These are phyloP conservation scores for Lachnellula hyalina DNA, from an alignment of 2,329 filamentous ascomycete species.

Conservation along the genomic window DNA sequence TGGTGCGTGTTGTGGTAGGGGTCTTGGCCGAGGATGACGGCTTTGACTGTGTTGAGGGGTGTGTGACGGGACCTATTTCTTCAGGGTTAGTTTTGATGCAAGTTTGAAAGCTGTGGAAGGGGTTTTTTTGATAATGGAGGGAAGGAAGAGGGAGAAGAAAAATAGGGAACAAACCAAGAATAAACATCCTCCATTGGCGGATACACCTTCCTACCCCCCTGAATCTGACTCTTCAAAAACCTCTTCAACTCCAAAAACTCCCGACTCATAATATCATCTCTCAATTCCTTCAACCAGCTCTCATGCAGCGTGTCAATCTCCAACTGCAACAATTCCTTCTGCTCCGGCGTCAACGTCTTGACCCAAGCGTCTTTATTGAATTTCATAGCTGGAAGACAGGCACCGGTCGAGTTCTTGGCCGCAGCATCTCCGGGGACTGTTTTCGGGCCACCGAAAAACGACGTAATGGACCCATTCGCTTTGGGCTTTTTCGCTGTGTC, in stretches of 20 bases:
- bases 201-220: slow-evolving; percentile 71
- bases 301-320: slow-evolving; percentile 91
- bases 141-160: neutral
- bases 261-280: slow-evolving; percentile 73
- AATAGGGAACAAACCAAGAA: slow-evolving; percentile 63
- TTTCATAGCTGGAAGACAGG: slow-evolving; percentile 35
- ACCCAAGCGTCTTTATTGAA: slow-evolving; percentile 93
- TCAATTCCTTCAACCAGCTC: slow-evolving; percentile 84
- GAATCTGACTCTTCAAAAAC: slow-evolving; percentile 76
- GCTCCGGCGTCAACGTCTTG: slow-evolving; percentile 70
- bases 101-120: neutral
- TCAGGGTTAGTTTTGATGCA: neutral
- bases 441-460: slow-evolving; percentile 72
- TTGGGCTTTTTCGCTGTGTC: slow-evolving; percentile 63
- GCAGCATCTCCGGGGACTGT: slow-evolving; percentile 1
- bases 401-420: slow-evolving; percentile 37
- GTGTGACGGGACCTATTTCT: slow-evolving; percentile 79
- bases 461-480: slow-evolving; percentile 73
- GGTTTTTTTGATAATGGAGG: slow-evolving; percentile 4
- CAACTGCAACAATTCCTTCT: slow-evolving; percentile 73
- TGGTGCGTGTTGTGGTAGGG: slow-evolving; percentile 96
- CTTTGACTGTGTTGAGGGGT: slow-evolving; percentile 81
- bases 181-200: slow-evolving; percentile 88
- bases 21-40: slow-evolving; percentile 91
- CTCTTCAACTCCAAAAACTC: slow-evolving; percentile 85